These are phyloP conservation scores for Penicillium sp. DNA, from an alignment of 2,329 filamentous ascomycete species.

Conservation along the genomic window DNA sequence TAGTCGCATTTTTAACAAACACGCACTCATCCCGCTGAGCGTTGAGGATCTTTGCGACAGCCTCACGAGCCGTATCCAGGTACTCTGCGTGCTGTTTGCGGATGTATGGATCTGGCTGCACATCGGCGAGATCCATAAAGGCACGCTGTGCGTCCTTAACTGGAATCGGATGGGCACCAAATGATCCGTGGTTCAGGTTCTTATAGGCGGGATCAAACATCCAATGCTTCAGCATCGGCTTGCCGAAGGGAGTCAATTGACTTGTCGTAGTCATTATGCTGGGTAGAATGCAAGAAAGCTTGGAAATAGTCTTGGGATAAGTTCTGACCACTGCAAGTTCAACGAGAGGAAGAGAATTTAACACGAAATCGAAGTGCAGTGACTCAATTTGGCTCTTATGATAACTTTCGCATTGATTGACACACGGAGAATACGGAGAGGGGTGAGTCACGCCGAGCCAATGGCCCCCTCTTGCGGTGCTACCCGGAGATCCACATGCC, in stretches of 20 bases:
- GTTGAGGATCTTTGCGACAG: constrained; percentile 64
- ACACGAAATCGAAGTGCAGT: neutral
- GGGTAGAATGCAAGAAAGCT: neutral
- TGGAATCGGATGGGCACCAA: constrained; percentile 67
- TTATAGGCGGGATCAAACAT: constrained; percentile 64
- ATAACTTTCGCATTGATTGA: neutral
- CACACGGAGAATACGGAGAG: neutral
- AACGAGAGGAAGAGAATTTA: neutral
- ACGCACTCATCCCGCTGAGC: constrained; percentile 66
- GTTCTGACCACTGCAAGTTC: neutral
- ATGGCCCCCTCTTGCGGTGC: neutral
- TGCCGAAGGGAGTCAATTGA: constrained; percentile 48
- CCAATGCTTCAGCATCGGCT: constrained; percentile 61
- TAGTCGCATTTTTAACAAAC: constrained; percentile 78
- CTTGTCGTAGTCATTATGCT: constrained; percentile 3
- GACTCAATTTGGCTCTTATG: neutral
- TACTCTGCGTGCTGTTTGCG: constrained; percentile 62
- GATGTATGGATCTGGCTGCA: constrained; percentile 71
- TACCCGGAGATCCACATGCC: constrained; percentile 8
- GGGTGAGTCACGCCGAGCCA: constrained; percentile 4
- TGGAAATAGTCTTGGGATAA: neutral
- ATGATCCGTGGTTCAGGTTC: constrained; percentile 83
- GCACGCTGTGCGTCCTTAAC: constrained; percentile 59
- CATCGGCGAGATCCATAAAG: constrained; percentile 67
- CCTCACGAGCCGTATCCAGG: constrained; percentile 63